Evolutionary conservation across 2,329 filamentous ascomycete species (phyloP), one percentile per base, ranked within the genome.

Genomic region (Fusarium sp.): DNA sequence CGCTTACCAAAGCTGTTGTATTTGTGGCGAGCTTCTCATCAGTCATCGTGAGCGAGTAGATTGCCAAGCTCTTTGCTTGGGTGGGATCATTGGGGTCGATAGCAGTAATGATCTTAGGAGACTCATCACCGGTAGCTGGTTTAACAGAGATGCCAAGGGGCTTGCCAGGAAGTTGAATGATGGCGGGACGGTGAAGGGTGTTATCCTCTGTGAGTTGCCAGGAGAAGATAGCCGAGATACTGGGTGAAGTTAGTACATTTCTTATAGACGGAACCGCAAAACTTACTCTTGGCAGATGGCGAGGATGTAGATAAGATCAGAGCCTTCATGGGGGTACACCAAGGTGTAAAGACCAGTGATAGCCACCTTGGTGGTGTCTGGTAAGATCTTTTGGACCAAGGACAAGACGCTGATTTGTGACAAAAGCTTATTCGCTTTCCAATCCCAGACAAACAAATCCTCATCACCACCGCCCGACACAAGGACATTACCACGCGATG

Each of bases 391-490:
- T 57, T 79, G 78, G 2, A 84, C 83, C 9, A 81, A 77, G 2
- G 75, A 75, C 8, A 87, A 79, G 20, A 94, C 70, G 62, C 87
- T 84, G 4, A 86, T 79, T 72, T 83, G 88, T 25, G 85, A 83
- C 1, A 90, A 75, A 27, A 92, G 76, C 20, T 77, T 79, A 18
- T 86, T 86, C 1, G 80, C 81, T 44, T 82, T 81, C 95, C 95
- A 99, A 68, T 94, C 85, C 94, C 94, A 99, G 0, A 94, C 83
- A 65, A 91, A 88, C 12, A 99, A 76, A 69, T 91, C 87, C 62
- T 91, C 84, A 74, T 98, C 95, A 6, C 95, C 96, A 51, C 95
- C 95, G 12, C 93, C 96, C 8, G 94, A 97, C 32, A 98, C 81
- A 30, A 99, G 85, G 2, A 91, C 72, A n/a, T 89, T 85, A 5